These are phyloP conservation scores for Fusarium metavorans DNA, from an alignment of 2,329 filamentous ascomycete species.

Conservation along the genomic window DNA sequence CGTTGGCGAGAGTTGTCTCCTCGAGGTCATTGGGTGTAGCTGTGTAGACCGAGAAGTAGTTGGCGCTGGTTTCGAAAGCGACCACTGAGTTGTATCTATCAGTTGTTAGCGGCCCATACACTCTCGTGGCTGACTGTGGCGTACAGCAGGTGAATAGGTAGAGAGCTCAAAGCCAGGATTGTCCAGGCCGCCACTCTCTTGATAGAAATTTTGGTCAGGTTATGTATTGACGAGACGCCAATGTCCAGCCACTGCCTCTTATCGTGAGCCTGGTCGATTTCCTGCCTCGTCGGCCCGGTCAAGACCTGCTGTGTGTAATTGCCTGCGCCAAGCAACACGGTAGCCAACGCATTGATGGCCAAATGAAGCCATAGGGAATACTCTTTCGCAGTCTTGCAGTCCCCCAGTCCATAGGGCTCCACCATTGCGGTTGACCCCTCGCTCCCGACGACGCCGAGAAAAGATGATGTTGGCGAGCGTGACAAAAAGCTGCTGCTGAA, in stretches of 20 bases:
- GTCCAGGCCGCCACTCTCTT: not conserved
- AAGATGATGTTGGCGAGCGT: not conserved
- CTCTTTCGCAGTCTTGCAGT: not conserved
- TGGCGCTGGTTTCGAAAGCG: not conserved
- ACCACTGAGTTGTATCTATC: not conserved
- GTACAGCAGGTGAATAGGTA: not conserved
- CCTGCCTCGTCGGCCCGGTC: not conserved
- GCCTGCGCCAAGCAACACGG: not conserved
- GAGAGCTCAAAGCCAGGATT: not conserved
- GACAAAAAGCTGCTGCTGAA: not conserved
- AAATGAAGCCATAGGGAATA: not conserved
- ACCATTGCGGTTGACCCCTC: not conserved
- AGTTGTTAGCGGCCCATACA: not conserved
- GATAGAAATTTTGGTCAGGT: not conserved
- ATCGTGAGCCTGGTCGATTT: not conserved
- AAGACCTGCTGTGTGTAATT: not conserved
- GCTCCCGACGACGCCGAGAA: not conserved
- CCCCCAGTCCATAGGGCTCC: not conserved
- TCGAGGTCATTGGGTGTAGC: not conserved
- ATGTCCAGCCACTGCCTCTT: conserved; percentile 1
- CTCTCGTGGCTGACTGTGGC: not conserved
- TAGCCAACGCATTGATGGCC: not conserved
- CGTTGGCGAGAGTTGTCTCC: not conserved
- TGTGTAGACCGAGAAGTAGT: not conserved
- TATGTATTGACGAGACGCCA: conserved; percentile 1